Conservation (phyloP, 2,329 filamentous ascomycete species). For the Calonectria leucothoes region DNA sequence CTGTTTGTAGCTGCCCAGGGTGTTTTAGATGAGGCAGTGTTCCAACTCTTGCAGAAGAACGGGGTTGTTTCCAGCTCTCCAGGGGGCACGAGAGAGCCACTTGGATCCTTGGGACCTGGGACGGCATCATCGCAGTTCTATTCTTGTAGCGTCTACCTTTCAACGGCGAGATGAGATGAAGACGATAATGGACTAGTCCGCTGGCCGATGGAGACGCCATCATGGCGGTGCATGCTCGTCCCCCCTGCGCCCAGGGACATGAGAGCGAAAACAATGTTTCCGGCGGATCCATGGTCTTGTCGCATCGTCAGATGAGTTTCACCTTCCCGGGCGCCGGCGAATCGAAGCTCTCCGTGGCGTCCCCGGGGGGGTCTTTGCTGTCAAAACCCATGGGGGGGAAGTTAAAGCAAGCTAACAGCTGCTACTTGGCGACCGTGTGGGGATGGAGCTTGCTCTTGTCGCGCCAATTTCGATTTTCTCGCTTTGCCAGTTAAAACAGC, state of each 20-base stretch:
- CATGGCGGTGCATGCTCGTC: constrained; percentile 9
- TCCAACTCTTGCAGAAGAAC: constrained; percentile 7
- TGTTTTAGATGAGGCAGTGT: constrained; percentile 18
- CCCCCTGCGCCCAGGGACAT: background rate
- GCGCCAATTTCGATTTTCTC: constrained; percentile 8
- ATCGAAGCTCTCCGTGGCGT: constrained; percentile 14
- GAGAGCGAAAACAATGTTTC: constrained; percentile 2
- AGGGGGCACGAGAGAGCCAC: background rate
- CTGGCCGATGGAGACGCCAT: background rate
- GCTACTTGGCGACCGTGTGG: background rate
- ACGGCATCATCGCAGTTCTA: constrained; percentile 11
- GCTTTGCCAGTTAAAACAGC: constrained; percentile 1
- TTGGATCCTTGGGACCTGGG: background rate
- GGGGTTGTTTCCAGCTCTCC: constrained; percentile 9
- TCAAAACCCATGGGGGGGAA: constrained; percentile 13
- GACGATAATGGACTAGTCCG: background rate
- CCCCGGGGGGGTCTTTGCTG: constrained; percentile 5
- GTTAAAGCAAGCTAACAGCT: constrained; percentile 13
- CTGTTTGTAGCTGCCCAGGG: background rate
- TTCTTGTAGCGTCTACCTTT: constrained; percentile 16
- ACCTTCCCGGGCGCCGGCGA: constrained; percentile 18
- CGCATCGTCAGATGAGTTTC: constrained; percentile 19
- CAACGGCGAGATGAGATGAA: constrained; percentile 19
- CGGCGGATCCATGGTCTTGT: background rate
- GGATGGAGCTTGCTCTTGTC: background rate